phyloP scores from a whole-genome alignment of 139 green algal genomes.

The Ulvella scutata region DNA sequence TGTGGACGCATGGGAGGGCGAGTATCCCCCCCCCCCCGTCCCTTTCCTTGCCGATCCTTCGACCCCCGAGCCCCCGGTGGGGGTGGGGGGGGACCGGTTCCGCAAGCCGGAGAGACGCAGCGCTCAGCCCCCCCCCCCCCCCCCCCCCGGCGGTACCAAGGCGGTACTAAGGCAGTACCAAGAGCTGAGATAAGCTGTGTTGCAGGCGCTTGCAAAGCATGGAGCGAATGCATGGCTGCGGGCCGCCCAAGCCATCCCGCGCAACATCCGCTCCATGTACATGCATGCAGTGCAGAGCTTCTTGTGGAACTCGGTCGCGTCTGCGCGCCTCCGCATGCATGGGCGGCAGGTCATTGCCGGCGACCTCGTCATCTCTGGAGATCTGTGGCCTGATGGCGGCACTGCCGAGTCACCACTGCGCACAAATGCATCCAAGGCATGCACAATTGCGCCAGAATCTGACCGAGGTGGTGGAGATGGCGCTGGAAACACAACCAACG shows the following conservation, averaged over 20 bases:
- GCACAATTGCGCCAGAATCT: not conserved
- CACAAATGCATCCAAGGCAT: not conserved
- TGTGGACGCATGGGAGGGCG: no score
- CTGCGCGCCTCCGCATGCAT: conserved; percentile 30
- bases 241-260: conserved; percentile 42
- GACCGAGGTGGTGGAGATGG: conserved; percentile 1
- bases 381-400: not conserved
- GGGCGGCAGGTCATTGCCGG: conserved; percentile 36
- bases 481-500: not conserved
- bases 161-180: no score
- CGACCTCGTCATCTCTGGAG: conserved; percentile 45
- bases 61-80: no score
- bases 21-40: no score
- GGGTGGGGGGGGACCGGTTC: no score
- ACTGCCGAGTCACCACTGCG: not conserved
- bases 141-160: no score
- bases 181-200: no score
- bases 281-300: conserved; percentile 83
- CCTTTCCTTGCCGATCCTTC: no score
- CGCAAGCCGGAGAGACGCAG: no score
- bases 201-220: conserved; percentile 7
- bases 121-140: no score
- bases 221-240: conserved; percentile 7
- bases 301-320: conserved; percentile 71
- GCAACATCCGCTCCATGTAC: conserved; percentile 79